These are phyloP conservation scores for Entomophthora muscae DNA, from an alignment of 371 early-diverging fungal genomes.

Conservation along the genomic window DNA sequence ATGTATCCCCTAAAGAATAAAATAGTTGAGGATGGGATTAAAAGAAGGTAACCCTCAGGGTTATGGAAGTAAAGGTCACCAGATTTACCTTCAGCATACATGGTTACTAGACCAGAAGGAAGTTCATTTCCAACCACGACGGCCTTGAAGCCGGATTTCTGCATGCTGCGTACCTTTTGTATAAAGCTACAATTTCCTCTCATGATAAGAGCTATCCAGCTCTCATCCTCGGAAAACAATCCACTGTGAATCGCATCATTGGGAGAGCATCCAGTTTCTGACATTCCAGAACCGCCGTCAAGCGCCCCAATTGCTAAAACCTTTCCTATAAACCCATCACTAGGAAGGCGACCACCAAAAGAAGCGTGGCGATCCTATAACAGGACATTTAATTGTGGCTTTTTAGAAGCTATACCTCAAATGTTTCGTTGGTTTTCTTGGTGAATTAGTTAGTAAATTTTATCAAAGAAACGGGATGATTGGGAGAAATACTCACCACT, in stretches of 20 bases:
- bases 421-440: slow-evolving; percentile 13
- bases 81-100: slow-evolving; percentile 66
- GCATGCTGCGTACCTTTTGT: slow-evolving; percentile 77
- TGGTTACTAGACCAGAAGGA: slow-evolving; percentile 56
- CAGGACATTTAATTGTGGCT: slow-evolving; percentile 22
- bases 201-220: slow-evolving; percentile 67
- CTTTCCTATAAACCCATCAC: slow-evolving; percentile 27
- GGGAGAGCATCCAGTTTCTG: not conserved
- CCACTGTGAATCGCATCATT: slow-evolving; percentile 9
- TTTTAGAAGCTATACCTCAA: slow-evolving; percentile 5
- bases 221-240: slow-evolving; percentile 14
- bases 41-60: not conserved
- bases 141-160: slow-evolving; percentile 64
- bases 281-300: slow-evolving; percentile 9
- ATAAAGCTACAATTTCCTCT: slow-evolving; percentile 74
- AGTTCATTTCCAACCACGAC: slow-evolving; percentile 72
- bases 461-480: not conserved
- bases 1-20: slow-evolving; percentile 47
- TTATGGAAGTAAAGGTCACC: no score
- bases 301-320: slow-evolving; percentile 12
- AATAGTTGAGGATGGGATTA: no score
- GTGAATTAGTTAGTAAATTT: not conserved
- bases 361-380: slow-evolving; percentile 40
- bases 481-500: not conserved
- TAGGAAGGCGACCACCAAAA: slow-evolving; percentile 39